Conservation (phyloP, 177 flowering plant species). For the Vitis hybrid region DNA sequence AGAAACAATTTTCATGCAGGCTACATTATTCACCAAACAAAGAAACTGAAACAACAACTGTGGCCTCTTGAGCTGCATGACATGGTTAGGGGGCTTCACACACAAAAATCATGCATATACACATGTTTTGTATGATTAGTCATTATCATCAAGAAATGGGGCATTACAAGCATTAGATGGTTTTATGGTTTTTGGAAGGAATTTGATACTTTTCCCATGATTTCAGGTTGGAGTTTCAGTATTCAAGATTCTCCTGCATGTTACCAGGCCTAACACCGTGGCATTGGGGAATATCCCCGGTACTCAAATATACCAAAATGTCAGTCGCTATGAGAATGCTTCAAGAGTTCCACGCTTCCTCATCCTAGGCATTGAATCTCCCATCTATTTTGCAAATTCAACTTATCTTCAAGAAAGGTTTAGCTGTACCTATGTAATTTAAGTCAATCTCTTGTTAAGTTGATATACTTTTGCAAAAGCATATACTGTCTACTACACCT, state of each 20-base stretch:
- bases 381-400: slow-evolving; percentile 89
- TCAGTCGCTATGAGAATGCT: slow-evolving; percentile 65
- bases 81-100: too few relatives aligned
- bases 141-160: too few relatives aligned
- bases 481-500: too few relatives aligned
- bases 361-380: slow-evolving; percentile 79
- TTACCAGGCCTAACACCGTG: slow-evolving; percentile 61
- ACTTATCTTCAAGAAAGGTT: slow-evolving; percentile 20
- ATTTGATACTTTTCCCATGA: neutral
- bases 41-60: too few relatives aligned
- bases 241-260: slow-evolving; percentile 37
- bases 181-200: neutral
- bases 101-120: too few relatives aligned
- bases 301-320: slow-evolving; percentile 67
- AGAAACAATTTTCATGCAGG: too few relatives aligned
- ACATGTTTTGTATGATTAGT: too few relatives aligned
- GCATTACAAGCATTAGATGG: too few relatives aligned
- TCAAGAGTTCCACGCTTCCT: slow-evolving; percentile 64
- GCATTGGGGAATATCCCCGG: slow-evolving; percentile 81
- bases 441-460: neutral
- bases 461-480: neutral
- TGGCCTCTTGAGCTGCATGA: too few relatives aligned
- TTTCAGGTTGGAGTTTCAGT: slow-evolving; percentile 46
- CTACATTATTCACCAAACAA: too few relatives aligned
- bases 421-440: neutral